A percentile compares a stretch with the other conserved stretches of the same genome.
phyloP scores from a whole-genome alignment of 306 rosid genomes.

The Betula pendula region DNA sequence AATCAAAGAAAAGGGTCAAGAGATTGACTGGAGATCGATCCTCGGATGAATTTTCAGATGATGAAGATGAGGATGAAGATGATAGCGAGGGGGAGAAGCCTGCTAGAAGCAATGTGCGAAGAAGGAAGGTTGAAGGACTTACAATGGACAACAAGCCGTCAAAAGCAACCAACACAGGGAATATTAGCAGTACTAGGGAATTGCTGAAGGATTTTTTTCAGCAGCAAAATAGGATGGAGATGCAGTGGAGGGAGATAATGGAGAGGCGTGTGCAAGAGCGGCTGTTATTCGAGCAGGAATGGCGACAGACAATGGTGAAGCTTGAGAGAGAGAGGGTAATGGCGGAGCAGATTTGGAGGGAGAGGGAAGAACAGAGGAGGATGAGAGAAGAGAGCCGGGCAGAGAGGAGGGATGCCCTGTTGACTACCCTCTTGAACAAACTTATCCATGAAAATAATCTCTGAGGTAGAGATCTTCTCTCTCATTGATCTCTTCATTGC shows the following conservation, averaged over 20 bases:
- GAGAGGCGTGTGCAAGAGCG: conserved; percentile 61
- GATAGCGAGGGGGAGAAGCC: conserved; percentile 61
- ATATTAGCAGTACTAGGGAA: conserved; percentile 41
- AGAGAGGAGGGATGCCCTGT: conserved; percentile 74
- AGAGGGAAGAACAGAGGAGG: conserved; percentile 84
- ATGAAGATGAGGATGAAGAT: conserved; percentile 51
- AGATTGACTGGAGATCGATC: conserved; percentile 47
- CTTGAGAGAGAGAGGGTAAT: conserved; percentile 77
- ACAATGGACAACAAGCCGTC: conserved; percentile 48
- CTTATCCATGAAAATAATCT: conserved; percentile 56
- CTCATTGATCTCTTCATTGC: conserved; percentile 24
- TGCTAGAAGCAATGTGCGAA: conserved; percentile 51
- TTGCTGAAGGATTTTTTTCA: conserved; percentile 69
- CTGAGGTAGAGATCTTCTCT: conserved; percentile 24
- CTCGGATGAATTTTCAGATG: conserved; percentile 70
- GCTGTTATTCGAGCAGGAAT: conserved; percentile 74
- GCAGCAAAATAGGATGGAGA: conserved; percentile 78
- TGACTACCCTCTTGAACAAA: conserved; percentile 70
- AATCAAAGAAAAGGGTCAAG: conserved; percentile 55
- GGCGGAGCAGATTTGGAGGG: conserved; percentile 80
- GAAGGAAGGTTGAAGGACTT: conserved; percentile 52
- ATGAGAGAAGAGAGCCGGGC: conserved; percentile 77
- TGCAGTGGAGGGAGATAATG: conserved; percentile 85
- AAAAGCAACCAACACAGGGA: conserved; percentile 32
- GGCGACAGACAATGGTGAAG: conserved; percentile 77